Base-by-base conservation (phyloP, 208 protist genomes). In the Novymonas esmeraldas region DNA sequence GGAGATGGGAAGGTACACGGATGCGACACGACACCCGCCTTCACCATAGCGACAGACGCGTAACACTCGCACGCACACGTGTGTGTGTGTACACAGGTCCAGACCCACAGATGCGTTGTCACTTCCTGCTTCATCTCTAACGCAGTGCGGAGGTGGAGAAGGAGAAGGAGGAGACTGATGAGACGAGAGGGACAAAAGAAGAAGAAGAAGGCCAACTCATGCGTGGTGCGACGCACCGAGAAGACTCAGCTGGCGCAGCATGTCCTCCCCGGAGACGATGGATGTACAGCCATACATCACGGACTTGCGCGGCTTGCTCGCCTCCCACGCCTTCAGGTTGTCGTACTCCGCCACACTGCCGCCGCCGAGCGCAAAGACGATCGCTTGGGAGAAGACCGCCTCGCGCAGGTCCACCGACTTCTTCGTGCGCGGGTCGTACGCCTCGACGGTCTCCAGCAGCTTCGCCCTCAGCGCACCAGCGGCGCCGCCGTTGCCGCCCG, bases 211-310 rank as follows among this genome's bases (percentile, higher is more conserved):
- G 48, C 9, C 33, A 26, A 48, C 44, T 48, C 44, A 48, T 11
- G 46, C 16, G 42, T 33, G 65, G 38, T 78, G 70, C 1, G 62
- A 22, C 11, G 11, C 67, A 13, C 92, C 92, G 11, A 97, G 70
- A 2, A 64, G 34, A 3, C 84, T 56, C 11, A 97, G 74, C 64
- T 97, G 84, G 7, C 74, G 64, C 14, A 97, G 78, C 44, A 94
- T 82, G 61, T 94, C 85, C 59, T 88, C 86, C 6, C 92, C 92
- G 13, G 86, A 86, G 5, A 87, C 61, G 33, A 97, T 42, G 0
- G 84, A 78, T 18, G 92, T 95, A 72, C 89, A 93, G 42, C 92
- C 92, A 78, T 97, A 97, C 54, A 76, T 88, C 20, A 97, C 90
- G 6, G 84, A 77, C 70, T 95, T 95, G 20, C 80, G 66, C 24